These are phyloP conservation scores for Azolla pinnata DNA, from an alignment of 75 land plant genomes.

Conservation along the genomic window DNA sequence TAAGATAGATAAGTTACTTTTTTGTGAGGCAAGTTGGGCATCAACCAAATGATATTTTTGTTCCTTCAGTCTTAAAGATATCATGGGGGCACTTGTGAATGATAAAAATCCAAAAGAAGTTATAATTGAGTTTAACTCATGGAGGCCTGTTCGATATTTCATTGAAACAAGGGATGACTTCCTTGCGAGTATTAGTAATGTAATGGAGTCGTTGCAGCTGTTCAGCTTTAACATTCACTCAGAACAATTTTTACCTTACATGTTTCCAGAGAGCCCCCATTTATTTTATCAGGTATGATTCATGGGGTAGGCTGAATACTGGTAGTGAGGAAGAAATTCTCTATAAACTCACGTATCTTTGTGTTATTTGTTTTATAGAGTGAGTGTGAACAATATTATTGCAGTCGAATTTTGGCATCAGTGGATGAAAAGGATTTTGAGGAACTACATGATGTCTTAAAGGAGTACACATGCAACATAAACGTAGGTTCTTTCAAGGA, in stretches of 20 bases:
- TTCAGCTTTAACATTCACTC: constrained; percentile 21
- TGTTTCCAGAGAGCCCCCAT: constrained; percentile 30
- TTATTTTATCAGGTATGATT: constrained; percentile 23
- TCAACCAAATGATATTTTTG: too few species aligned
- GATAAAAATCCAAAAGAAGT: constrained; percentile 27
- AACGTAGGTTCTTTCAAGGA: constrained; percentile 18
- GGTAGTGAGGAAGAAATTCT: too few species aligned
- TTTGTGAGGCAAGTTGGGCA: too few species aligned
- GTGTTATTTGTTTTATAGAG: constrained; percentile 6
- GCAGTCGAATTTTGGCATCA: constrained; percentile 22
- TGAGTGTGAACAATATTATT: constrained; percentile 34
- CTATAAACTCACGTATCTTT: not conserved
- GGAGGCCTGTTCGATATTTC: constrained; percentile 36
- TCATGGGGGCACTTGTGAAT: constrained; percentile 28
- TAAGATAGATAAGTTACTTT: too few species aligned
- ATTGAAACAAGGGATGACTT: constrained; percentile 35
- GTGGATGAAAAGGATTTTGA: constrained; percentile 18
- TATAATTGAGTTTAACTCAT: constrained; percentile 29
- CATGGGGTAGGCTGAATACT: not conserved
- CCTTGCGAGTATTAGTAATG: constrained; percentile 30
- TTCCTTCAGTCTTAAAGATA: constrained; percentile 36
- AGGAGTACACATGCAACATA: constrained; percentile 39
- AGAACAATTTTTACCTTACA: constrained; percentile 31
- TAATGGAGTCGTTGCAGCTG: constrained; percentile 20
- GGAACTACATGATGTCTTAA: constrained; percentile 20